Evolutionary conservation across 768 basidiomycete species (phyloP), one percentile per base, ranked within the genome.

Genomic region (Trametes coccinea): DNA sequence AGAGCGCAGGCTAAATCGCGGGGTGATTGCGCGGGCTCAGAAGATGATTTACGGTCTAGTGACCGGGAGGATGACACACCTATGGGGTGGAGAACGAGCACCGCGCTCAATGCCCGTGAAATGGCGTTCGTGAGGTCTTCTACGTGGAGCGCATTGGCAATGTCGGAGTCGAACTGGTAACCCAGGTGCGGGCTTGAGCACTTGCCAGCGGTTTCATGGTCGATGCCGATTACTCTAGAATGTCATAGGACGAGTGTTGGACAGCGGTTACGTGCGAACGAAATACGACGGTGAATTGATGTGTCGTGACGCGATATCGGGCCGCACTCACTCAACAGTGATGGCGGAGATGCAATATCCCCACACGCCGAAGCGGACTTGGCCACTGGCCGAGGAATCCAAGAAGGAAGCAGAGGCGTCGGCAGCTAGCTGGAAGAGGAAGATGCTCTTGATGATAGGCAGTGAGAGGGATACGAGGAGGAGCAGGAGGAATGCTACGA

Each of bases 401-500:
- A 80, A 61, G 52, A 79, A 53, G 0, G 71, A 67, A 11, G 75
- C 72, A 10, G 66, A 63, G 48, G 73, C 69, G 37, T 76, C 67
- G 14, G 77, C 76, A 29, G 76, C 66, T 52, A 87, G 75, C 43
- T 76, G 74, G 69, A 88, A 84, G 52, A 87, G 77, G 73, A 78
- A 84, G 51, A 89, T 81, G 60, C 75, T 69, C 69, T 79, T 76
- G 70, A 75, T 82, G 70, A 87, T 81, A 14, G 86, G 86, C 17
- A 80, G 79, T 7, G 86, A 87, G 53, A 88, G 77, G 27, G 84
- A 82, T 39, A 84, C 83, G 13, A 89, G 77, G 52, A 90, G 79
- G 33, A 89, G 75, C 34, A 89, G 78, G 40, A 89, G 63, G 69
- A 85, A 88, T 4, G 84, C 83, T 31, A 78, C 67, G 68, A 84